Evolutionary conservation across 2,329 filamentous ascomycete genomes (phyloP).

Genomic region (Sordariomycetes sp.): DNA sequence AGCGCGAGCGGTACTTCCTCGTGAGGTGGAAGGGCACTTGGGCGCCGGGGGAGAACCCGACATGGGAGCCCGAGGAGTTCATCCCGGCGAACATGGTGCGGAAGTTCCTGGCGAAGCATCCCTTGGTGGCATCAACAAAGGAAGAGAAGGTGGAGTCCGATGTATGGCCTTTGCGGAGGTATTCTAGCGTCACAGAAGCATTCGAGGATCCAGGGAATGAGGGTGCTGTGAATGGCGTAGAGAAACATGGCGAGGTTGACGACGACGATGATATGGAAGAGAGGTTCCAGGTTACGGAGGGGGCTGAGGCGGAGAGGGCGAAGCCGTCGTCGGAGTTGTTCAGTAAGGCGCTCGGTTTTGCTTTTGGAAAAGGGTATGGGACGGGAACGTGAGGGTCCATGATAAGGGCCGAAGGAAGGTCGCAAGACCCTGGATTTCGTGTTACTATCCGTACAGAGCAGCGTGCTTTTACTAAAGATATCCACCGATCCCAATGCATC

Average conservation of each 20-base stretch:
- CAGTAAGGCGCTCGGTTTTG: neutral
- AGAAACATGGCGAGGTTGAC: neutral
- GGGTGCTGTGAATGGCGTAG: neutral
- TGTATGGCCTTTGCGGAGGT: neutral
- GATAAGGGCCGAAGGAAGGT: no score
- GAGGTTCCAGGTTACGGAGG: slow-evolving; percentile 1
- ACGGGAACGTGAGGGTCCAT: no score
- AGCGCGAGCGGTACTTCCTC: slow-evolving; percentile 28
- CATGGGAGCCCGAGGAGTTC: slow-evolving; percentile 43
- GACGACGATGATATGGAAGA: neutral
- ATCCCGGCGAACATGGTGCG: slow-evolving; percentile 14
- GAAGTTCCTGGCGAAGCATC: slow-evolving; percentile 1
- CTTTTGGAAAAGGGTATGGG: neutral
- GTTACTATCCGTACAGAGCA: no score
- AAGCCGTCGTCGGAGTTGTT: neutral
- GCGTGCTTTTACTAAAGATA: no score
- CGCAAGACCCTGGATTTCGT: no score
- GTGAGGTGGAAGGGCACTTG: slow-evolving; percentile 45
- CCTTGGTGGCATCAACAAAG: no score
- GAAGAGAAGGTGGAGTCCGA: neutral
- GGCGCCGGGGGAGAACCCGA: slow-evolving; percentile 40
- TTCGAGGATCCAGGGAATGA: slow-evolving; percentile 1
- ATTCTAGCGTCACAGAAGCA: slow-evolving; percentile 4
- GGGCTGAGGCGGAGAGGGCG: neutral
- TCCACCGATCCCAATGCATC: no score